A percentile compares a stretch with the other conserved stretches of the same genome.
phyloP scores from a whole-genome alignment of 1,284 basidiomycete genomes.

The Pseudozyma sp. region DNA sequence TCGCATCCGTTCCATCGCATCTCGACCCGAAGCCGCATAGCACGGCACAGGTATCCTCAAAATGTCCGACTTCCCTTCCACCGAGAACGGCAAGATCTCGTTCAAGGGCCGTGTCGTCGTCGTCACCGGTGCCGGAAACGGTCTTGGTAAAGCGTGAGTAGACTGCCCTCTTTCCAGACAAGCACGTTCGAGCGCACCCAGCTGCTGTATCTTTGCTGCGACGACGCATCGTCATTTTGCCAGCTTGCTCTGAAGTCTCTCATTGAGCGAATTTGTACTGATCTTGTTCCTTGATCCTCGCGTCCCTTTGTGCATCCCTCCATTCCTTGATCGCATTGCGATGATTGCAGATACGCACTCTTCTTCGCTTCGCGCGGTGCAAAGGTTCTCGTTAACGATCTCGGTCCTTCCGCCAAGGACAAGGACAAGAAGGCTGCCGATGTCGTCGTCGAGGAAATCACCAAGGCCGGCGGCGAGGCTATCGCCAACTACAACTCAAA shows the following conservation, averaged over 20 bases:
- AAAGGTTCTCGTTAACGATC: conserved; percentile 78
- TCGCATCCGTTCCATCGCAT: conserved; percentile 1
- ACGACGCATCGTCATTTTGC: background rate
- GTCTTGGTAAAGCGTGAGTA: conserved; percentile 87
- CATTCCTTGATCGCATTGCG: too few species aligned
- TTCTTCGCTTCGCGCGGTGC: conserved; percentile 86
- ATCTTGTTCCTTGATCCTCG: background rate
- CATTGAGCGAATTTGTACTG: background rate
- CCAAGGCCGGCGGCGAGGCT: conserved; percentile 74
- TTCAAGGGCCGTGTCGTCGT: conserved; percentile 94
- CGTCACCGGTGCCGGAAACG: conserved; percentile 94
- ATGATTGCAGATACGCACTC: conserved; percentile 80
- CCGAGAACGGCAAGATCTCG: conserved; percentile 65
- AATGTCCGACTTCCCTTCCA: conserved; percentile 65
- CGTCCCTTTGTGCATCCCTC: conserved; percentile 1
- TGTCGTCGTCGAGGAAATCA: conserved; percentile 91
- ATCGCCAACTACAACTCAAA: conserved; percentile 85
- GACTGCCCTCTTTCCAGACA: too few species aligned
- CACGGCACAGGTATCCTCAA: conserved; percentile 21
- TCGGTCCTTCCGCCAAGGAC: conserved; percentile 79
- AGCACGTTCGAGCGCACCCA: background rate
- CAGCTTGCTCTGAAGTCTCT: background rate
- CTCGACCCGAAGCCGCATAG: conserved; percentile 16
- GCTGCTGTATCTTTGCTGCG: background rate
- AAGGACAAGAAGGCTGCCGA: conserved; percentile 89